These are phyloP conservation scores for Lolium multiflorum DNA, from an alignment of 176 grass and related monocot species.

Conservation along the genomic window DNA sequence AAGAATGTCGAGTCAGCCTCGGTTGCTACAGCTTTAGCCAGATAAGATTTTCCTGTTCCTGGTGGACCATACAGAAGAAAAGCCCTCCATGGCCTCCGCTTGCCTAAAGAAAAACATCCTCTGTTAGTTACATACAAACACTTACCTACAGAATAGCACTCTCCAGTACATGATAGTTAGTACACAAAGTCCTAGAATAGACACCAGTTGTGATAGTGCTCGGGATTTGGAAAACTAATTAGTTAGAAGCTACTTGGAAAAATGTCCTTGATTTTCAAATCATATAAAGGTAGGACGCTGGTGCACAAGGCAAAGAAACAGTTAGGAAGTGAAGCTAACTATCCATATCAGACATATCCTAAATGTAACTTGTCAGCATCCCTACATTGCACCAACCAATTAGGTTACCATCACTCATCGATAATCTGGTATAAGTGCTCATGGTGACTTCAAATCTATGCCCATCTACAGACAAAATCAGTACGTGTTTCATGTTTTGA, in stretches of 20 bases:
- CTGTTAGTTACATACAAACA: conserved; percentile 12
- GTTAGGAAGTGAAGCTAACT: background rate
- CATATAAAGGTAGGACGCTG: background rate
- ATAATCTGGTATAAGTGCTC: background rate
- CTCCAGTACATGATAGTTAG: background rate
- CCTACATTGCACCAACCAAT: background rate
- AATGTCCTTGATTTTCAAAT: background rate
- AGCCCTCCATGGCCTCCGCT: conserved; percentile 95
- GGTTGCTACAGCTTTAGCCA: conserved; percentile 96
- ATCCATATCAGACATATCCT: too few relatives aligned
- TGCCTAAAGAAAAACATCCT: conserved; percentile 54
- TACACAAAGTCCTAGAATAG: background rate
- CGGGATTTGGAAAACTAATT: background rate
- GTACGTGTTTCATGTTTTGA: too few relatives aligned
- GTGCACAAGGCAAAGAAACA: background rate
- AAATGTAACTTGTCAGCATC: background rate
- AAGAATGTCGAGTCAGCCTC: conserved; percentile 99
- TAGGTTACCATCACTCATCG: background rate
- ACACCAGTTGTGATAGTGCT: background rate
- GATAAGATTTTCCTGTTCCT: conserved; percentile 99
- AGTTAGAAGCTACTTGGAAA: background rate
- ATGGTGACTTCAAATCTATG: background rate
- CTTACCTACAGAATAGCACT: background rate
- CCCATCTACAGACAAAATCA: background rate
- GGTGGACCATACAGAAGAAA: conserved; percentile 98